These are phyloP conservation scores for Sonneratia alba DNA, from an alignment of 345 rosid species.

Conservation along the genomic window DNA sequence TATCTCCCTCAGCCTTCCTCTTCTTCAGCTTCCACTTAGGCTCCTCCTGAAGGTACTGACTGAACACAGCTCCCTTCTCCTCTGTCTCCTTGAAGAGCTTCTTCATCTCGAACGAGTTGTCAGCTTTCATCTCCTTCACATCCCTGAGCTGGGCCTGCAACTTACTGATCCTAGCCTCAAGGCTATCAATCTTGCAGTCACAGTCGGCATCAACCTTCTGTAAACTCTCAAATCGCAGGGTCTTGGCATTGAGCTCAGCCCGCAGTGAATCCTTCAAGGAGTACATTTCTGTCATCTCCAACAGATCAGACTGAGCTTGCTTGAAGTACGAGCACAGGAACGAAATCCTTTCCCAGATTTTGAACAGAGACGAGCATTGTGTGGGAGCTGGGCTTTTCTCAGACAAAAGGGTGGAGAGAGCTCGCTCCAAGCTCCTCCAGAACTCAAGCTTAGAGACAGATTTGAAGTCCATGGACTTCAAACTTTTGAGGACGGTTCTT, in stretches of 20 bases:
- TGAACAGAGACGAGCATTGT: constrained; percentile 9
- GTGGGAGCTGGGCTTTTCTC: constrained; percentile 5
- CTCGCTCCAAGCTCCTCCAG: constrained; percentile 14
- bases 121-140: constrained; percentile 13
- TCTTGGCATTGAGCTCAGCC: constrained; percentile 14
- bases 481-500: constrained; percentile 10
- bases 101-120: constrained; percentile 16
- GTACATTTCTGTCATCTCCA: constrained; percentile 9
- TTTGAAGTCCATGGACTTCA: constrained; percentile 20
- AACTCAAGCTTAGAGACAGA: constrained; percentile 10
- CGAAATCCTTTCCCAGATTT: constrained; percentile 15
- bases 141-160: constrained; percentile 14
- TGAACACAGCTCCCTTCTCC: constrained; percentile 13
- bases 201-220: constrained; percentile 11
- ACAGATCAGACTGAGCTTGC: constrained; percentile 13
- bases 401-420: constrained; percentile 12
- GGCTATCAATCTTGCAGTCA: constrained; percentile 10
- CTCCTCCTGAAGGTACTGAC: constrained; percentile 16
- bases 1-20: constrained; percentile 23
- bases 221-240: constrained; percentile 12
- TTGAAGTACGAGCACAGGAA: constrained; percentile 13
- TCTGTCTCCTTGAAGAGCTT: constrained; percentile 22
- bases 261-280: constrained; percentile 12
- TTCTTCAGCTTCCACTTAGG: constrained; percentile 19
- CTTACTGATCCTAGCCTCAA: constrained; percentile 12